Evolutionary conservation across 1,284 basidiomycete species (phyloP), one percentile per base, ranked within the genome.

Genomic region (Melampsora larici-populina): DNA sequence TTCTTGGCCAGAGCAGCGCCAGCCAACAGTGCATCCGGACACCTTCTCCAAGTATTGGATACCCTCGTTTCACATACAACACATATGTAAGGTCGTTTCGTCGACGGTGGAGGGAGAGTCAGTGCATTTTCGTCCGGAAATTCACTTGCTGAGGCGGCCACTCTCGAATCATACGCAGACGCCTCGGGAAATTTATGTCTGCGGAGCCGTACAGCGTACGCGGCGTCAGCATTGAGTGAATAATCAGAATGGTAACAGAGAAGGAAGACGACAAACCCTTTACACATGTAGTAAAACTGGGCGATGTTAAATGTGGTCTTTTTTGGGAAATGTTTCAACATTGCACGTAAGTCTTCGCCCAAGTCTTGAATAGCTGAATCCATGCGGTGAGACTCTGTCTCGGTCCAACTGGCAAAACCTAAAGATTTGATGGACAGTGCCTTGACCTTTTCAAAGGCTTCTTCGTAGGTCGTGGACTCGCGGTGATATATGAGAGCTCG

Each of bases 261-360:
- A 65, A 65, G 8, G 13, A n/a, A 55, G 11, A 48, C 24, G 58
- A 70, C 75, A n/a, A 15, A 78, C 75, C 75, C 75, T 78, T 78
- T 78, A 24, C 70, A 70, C 75, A 78, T 78, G 36, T 78, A 78
- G 26, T 70, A 78, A 58, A 70, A 70, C 18, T 70, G 69, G 0
- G 75, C 69, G 18, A 78, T 58, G 46, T 78, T 68, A 3, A 33
- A 62, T 13, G 43, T 43, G 40, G 15, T 65, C 63, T 78, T 78
- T 46, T 78, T 78, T 18, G 75, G 68, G 29, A 78, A 78, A 18
- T 51, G 26, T 66, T 70, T 70, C 36, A 63, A 40, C 68, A 78
- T 78, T 24, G 29, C 67, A 64, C 75, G 67, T 5, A 78, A 51
- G 40, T 78, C 75, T 31, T 78, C 75, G 21, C 75, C 75, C 29